Conservation (phyloP, 106 monocot species). For the Xerophyta viscosa region DNA sequence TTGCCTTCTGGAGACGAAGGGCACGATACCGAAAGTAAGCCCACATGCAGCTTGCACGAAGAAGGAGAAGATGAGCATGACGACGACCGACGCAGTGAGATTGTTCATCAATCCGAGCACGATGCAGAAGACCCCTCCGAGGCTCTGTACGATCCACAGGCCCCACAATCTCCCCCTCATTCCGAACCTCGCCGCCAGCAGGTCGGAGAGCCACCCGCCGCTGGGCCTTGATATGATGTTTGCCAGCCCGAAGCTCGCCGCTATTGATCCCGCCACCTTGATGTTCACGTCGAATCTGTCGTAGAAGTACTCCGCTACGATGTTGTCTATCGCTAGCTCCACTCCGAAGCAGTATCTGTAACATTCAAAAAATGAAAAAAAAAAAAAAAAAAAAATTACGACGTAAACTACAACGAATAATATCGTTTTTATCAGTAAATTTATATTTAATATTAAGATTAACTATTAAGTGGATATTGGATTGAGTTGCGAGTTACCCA, state of each 20-base stretch:
- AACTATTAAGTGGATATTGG: too few species aligned
- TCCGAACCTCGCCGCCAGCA: conserved; percentile 33
- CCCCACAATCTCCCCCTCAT: conserved; percentile 95
- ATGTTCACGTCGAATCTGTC: conserved; percentile 73
- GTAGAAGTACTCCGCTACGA: conserved; percentile 88
- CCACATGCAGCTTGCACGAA: conserved; percentile 87
- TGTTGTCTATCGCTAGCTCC: conserved; percentile 77
- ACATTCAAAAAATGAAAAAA: too few species aligned
- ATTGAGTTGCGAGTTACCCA: conserved; percentile 15
- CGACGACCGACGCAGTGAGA: conserved; percentile 29
- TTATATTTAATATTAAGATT: background rate
- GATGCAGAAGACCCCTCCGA: conserved; percentile 69
- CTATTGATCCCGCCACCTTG: conserved; percentile 55
- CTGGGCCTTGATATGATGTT: conserved; percentile 70
- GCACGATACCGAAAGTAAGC: conserved; percentile 75
- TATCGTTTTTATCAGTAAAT: too few species aligned
- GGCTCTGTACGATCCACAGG: conserved; percentile 66
- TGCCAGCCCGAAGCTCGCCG: conserved; percentile 80
- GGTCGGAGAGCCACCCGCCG: conserved; percentile 66
- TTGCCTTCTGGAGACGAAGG: conserved; percentile 77
- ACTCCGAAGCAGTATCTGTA: conserved; percentile 71
- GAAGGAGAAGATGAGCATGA: conserved; percentile 82
- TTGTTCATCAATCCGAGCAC: conserved; percentile 31
- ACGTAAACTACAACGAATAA: too few species aligned
- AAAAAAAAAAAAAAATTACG: too few species aligned